phyloP scores from a whole-genome alignment of 2,329 filamentous ascomycete species.

The Monosporascus sp. region DNA sequence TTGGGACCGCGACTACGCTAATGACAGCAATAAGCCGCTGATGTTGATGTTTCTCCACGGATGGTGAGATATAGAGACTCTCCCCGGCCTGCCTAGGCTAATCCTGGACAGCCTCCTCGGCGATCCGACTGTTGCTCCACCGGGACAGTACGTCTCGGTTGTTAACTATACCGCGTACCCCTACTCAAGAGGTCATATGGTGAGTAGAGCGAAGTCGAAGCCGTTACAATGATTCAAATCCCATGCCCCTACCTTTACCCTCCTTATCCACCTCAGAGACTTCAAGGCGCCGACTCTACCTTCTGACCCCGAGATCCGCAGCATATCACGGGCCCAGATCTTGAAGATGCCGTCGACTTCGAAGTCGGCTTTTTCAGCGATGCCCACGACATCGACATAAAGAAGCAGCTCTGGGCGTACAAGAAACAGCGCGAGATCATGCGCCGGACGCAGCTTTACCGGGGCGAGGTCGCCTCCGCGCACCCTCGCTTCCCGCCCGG shows the following conservation, averaged over 20 bases:
- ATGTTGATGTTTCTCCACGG: neutral
- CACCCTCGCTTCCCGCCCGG: conserved; percentile 32
- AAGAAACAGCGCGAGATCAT: conserved; percentile 56
- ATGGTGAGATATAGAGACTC: neutral
- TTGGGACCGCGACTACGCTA: neutral
- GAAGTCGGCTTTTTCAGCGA: conserved; percentile 52
- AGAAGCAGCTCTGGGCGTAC: conserved; percentile 55
- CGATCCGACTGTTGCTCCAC: neutral
- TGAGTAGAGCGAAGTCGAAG: no score
- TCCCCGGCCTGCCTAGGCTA: neutral
- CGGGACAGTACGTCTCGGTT: neutral
- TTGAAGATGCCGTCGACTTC: conserved; percentile 44
- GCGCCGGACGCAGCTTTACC: conserved; percentile 46
- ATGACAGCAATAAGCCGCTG: neutral
- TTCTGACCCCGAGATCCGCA: no score
- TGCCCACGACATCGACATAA: conserved; percentile 41
- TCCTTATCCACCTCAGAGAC: no score
- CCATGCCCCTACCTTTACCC: no score
- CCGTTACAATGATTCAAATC: no score
- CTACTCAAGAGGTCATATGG: neutral
- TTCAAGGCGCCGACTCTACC: no score
- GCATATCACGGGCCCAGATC: conserved; percentile 43
- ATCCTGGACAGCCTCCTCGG: neutral
- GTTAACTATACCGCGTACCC: neutral
- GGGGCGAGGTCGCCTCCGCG: conserved; percentile 35